A percentile compares a stretch with the other conserved stretches of the same genome.
Evolutionary conservation across 2,329 filamentous ascomycete species (phyloP).

Genomic region (Alternaria gansuensis): DNA sequence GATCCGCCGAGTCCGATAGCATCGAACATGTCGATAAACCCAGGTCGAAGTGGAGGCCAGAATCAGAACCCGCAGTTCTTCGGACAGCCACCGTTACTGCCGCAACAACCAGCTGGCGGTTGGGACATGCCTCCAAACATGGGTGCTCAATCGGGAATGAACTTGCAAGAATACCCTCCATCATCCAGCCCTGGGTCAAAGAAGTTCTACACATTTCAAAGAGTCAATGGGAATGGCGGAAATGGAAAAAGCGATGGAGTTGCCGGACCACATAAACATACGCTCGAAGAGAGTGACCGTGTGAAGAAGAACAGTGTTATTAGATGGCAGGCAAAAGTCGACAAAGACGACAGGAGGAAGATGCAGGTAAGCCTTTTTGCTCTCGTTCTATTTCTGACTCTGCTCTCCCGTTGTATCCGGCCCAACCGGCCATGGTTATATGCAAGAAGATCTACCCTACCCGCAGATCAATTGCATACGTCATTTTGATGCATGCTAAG

Average conservation of each 20-base stretch:
- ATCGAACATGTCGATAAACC: conserved; percentile 11
- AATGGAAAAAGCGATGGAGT: conserved; percentile 76
- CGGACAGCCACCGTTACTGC: conserved; percentile 26
- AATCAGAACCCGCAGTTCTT: conserved; percentile 35
- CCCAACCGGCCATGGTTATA: conserved; percentile 8
- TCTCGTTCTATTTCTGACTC: background rate
- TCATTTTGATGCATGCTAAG: conserved; percentile 26
- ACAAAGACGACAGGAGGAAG: conserved; percentile 70
- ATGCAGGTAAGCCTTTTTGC: conserved; percentile 41
- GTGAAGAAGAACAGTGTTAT: conserved; percentile 84
- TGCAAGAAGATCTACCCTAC: conserved; percentile 12
- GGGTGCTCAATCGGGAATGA: conserved; percentile 23
- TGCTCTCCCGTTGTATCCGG: conserved; percentile 8
- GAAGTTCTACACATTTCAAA: conserved; percentile 73
- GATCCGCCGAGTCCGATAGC: conserved; percentile 20
- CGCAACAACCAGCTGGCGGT: conserved; percentile 26
- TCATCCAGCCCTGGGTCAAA: conserved; percentile 21
- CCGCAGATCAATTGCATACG: conserved; percentile 18
- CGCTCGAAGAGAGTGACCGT: conserved; percentile 75
- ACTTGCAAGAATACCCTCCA: conserved; percentile 27
- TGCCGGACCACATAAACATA: conserved; percentile 77
- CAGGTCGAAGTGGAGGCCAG: conserved; percentile 16
- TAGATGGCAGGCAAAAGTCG: conserved; percentile 69
- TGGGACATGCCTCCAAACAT: conserved; percentile 42
- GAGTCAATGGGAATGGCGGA: conserved; percentile 78